phyloP scores from a whole-genome alignment of 202 grass and related monocot genomes.

The Bolboschoenoplectus hybrid region DNA sequence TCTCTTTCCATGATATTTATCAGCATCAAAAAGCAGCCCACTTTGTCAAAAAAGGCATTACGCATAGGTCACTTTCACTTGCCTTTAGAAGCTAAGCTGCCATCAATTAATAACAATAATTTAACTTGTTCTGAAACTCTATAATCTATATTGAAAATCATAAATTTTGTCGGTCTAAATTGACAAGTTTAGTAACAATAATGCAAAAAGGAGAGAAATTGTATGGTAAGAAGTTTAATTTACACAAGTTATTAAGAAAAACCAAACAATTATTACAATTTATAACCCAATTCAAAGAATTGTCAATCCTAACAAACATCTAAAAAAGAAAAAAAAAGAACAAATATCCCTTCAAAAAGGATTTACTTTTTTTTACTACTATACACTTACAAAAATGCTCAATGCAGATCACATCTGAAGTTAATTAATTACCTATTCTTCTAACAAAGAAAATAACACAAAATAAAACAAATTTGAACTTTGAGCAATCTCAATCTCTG shows the following conservation, averaged over 20 bases:
- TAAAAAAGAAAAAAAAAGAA: background rate
- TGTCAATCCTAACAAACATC: conserved; percentile 20
- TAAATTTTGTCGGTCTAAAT: background rate
- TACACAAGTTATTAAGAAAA: conserved; percentile 18
- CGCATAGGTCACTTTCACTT: conserved; percentile 26
- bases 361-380: background rate
- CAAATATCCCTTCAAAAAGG: background rate
- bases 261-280: conserved; percentile 21
- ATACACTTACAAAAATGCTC: conserved; percentile 34
- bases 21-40: conserved; percentile 12
- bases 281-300: conserved; percentile 36
- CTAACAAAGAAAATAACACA: conserved; percentile 11
- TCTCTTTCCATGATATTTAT: conserved; percentile 42
- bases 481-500: conserved; percentile 10
- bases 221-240: conserved; percentile 18
- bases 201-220: background rate
- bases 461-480: conserved; percentile 29
- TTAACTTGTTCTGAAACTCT: conserved; percentile 23
- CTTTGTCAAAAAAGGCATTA: conserved; percentile 34
- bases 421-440: conserved; percentile 25
- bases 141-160: conserved; percentile 2
- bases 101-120: conserved; percentile 27
- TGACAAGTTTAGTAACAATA: conserved; percentile 8
- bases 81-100: conserved; percentile 23
- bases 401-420: conserved; percentile 20